Conservation (phyloP, 805 yeast genomes). For the Candida suzukii region DNA sequence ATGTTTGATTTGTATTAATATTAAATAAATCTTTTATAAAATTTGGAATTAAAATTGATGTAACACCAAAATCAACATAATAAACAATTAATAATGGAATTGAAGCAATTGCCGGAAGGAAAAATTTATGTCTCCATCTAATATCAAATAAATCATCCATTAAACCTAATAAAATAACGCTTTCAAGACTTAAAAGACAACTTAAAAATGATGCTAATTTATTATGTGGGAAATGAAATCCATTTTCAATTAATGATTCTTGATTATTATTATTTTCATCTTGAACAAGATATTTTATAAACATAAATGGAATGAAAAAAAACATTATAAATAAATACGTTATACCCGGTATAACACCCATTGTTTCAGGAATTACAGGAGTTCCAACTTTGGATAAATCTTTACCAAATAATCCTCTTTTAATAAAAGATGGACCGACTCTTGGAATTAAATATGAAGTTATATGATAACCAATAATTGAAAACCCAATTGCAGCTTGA, state of each 20-base stretch:
- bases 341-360: constrained; percentile 85
- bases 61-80: constrained; percentile 89
- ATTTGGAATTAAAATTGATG: constrained; percentile 77
- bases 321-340: constrained; percentile 78
- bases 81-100: constrained; percentile 87
- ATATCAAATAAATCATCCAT: constrained; percentile 94
- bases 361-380: constrained; percentile 80
- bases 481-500: constrained; percentile 57
- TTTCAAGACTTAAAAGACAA: constrained; percentile 75
- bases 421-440: constrained; percentile 58
- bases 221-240: constrained; percentile 58
- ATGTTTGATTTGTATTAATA: constrained; percentile 31
- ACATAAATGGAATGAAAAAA: constrained; percentile 80
- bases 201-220: constrained; percentile 81
- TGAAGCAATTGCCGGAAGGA: constrained; percentile 90
- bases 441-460: constrained; percentile 62
- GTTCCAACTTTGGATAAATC: constrained; percentile 73
- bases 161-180: constrained; percentile 78
- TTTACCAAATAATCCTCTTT: constrained; percentile 77
- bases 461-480: constrained; percentile 56
- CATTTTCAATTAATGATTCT: background rate
- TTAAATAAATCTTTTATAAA: constrained; percentile 40
- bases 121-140: constrained; percentile 96
- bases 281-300: constrained; percentile 60
- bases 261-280: constrained; percentile 36